Conservation (phyloP, 1,284 basidiomycete species). For the Leccinum pseudoinsigne region DNA sequence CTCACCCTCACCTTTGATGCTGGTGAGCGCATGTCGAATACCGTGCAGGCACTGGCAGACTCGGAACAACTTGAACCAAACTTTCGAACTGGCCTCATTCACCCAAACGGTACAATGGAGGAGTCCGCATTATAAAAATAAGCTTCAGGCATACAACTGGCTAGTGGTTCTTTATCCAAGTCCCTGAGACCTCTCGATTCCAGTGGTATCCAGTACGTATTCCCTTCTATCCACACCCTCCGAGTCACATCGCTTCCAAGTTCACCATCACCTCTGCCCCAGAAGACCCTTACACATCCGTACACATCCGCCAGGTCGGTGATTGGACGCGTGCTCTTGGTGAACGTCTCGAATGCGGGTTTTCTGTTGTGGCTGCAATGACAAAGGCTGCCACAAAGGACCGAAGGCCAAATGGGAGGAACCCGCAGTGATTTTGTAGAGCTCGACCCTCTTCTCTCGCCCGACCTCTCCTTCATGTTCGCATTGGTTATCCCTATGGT, state of each 20-base stretch:
- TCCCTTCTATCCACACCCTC: neutral
- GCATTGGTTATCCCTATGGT: constrained; percentile 87
- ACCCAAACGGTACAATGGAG: constrained; percentile 87
- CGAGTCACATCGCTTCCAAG: constrained; percentile 35
- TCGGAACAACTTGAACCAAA: constrained; percentile 51
- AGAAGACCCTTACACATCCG: constrained; percentile 29
- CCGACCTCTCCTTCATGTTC: constrained; percentile 64
- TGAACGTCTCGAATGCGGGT: constrained; percentile 79
- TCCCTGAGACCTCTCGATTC: constrained; percentile 78
- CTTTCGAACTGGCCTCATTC: constrained; percentile 77
- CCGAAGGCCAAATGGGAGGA: neutral
- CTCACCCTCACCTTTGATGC: constrained; percentile 82
- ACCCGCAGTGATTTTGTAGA: constrained; percentile 71
- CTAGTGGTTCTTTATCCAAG: constrained; percentile 89
- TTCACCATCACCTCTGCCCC: constrained; percentile 94
- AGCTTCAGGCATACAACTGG: constrained; percentile 88
- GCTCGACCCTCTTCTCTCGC: constrained; percentile 50
- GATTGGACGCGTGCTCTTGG: constrained; percentile 85
- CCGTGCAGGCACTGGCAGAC: constrained; percentile 51
- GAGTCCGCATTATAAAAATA: constrained; percentile 80
- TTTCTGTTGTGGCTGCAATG: constrained; percentile 70
- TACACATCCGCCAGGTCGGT: constrained; percentile 90
- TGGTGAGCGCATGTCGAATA: constrained; percentile 41
- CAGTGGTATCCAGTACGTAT: constrained; percentile 87
- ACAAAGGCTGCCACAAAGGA: constrained; percentile 76